Conservation (phyloP, 306 rosid species). For the Quercus mongolica region DNA sequence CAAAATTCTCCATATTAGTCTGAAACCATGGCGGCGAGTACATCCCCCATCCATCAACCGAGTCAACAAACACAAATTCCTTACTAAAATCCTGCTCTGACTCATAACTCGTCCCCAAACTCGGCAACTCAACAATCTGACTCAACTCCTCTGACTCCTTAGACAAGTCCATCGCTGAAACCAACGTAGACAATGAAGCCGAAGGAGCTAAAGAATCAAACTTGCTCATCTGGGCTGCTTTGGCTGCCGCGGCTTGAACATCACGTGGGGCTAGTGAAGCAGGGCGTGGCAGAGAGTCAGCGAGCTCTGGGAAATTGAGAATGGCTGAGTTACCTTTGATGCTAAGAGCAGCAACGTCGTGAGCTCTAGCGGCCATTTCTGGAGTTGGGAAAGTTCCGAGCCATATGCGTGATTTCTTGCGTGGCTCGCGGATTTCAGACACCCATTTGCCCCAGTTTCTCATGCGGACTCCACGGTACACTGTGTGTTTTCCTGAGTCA, state of each 20-base stretch:
- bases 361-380: conserved; percentile 97
- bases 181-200: conserved; percentile 24
- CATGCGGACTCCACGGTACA: conserved; percentile 88
- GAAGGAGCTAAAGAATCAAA: conserved; percentile 23
- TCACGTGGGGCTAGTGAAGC: conserved; percentile 71
- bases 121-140: conserved; percentile 71
- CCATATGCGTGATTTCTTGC: conserved; percentile 98
- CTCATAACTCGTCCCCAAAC: conserved; percentile 42
- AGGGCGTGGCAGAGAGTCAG: conserved; percentile 71
- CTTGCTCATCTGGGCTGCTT: conserved; percentile 80
- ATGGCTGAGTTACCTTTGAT: conserved; percentile 81
- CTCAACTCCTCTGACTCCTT: conserved; percentile 56
- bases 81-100: conserved; percentile 22
- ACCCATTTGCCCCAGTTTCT: conserved; percentile 99
- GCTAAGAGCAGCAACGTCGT: conserved; percentile 91
- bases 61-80: conserved; percentile 64
- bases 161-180: conserved; percentile 31
- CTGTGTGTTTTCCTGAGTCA: conserved; percentile 55
- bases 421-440: conserved; percentile 92
- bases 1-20: conserved; percentile 32
- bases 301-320: conserved; percentile 84
- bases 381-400: conserved; percentile 84
- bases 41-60: conserved; percentile 49
- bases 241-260: conserved; percentile 80
- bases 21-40: conserved; percentile 62